Percentiles rank a stretch among this genome's conserved stretches.
Conservation (phyloP, 1,139 yeast species). For the Protomyces lactucae-debilis region DNA sequence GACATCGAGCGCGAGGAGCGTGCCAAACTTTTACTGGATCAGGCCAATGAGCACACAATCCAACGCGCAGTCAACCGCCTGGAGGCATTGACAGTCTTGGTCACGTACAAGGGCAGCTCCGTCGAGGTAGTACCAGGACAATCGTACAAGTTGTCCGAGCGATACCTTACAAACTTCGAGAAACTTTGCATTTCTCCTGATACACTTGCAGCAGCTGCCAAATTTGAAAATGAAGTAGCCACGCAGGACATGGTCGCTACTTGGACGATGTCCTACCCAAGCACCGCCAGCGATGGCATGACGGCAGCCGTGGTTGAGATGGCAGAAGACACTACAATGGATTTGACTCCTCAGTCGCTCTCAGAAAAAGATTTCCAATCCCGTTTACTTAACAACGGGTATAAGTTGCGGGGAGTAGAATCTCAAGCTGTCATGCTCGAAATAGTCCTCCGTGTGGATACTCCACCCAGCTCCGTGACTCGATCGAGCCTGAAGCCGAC, state of each 20-base stretch:
- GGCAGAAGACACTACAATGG: background rate
- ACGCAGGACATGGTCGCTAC: background rate
- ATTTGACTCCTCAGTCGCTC: background rate
- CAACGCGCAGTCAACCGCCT: background rate
- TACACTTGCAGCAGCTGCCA: conserved; percentile 1
- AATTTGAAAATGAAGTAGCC: background rate
- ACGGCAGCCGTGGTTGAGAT: conserved; percentile 7
- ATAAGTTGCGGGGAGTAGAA: conserved; percentile 6
- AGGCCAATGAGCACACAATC: background rate
- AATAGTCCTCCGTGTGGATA: background rate
- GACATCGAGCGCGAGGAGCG: background rate
- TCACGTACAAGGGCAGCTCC: background rate
- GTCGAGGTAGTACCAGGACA: conserved; percentile 4
- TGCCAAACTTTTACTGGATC: background rate
- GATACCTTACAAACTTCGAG: background rate
- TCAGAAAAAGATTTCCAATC: background rate
- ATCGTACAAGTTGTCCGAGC: conserved; percentile 6
- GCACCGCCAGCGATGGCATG: conserved; percentile 9
- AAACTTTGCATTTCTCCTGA: background rate
- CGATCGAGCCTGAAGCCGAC: too few relatives aligned
- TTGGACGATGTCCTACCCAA: background rate
- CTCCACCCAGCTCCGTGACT: too few relatives aligned
- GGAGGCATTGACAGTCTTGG: background rate
- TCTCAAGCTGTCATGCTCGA: conserved; percentile 2
- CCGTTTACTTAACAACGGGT: background rate